Percentiles rank a stretch among this genome's conserved stretches.
Evolutionary conservation across 768 basidiomycete species (phyloP).

Genomic region (Xanthoconium purpureum): DNA sequence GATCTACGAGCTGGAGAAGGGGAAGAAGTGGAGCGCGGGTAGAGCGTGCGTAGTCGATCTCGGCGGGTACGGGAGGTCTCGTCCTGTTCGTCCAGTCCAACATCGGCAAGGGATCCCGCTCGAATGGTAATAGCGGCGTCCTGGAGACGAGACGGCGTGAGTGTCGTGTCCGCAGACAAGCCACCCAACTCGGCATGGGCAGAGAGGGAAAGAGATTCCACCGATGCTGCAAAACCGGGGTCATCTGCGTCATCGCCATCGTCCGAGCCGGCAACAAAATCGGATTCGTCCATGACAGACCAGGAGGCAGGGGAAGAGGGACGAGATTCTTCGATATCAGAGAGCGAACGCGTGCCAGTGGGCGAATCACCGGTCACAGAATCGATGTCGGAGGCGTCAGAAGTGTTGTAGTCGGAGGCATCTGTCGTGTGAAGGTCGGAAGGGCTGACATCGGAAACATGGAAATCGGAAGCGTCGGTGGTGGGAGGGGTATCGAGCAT

Average conservation of each 20-base stretch:
- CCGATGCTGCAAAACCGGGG: constrained; percentile 31
- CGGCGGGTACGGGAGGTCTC: constrained; percentile 19
- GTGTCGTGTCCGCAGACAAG: constrained; percentile 10
- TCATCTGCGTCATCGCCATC: constrained; percentile 31
- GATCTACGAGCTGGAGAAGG: constrained; percentile 50
- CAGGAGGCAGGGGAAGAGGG: constrained; percentile 34
- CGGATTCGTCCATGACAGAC: constrained; percentile 36
- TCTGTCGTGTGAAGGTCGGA: constrained; percentile 31
- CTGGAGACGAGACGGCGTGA: constrained; percentile 3
- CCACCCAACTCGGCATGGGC: constrained; percentile 20
- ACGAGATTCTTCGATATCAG: constrained; percentile 29
- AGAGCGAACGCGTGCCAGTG: constrained; percentile 14
- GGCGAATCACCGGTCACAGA: constrained; percentile 10
- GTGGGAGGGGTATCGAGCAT: constrained; percentile 69
- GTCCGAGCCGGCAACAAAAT: constrained; percentile 31
- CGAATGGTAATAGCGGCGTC: not conserved
- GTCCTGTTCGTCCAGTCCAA: not conserved
- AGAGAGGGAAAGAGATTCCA: constrained; percentile 35
- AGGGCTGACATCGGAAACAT: constrained; percentile 45
- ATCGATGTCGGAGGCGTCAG: constrained; percentile 28
- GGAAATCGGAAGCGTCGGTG: constrained; percentile 62
- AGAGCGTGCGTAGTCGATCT: constrained; percentile 31
- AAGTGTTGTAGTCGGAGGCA: constrained; percentile 29
- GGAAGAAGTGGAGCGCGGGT: constrained; percentile 45
- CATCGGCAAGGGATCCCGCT: not conserved